Base-by-base conservation (phyloP, 2,329 filamentous ascomycete species). In the Mycogone perniciosa region DNA sequence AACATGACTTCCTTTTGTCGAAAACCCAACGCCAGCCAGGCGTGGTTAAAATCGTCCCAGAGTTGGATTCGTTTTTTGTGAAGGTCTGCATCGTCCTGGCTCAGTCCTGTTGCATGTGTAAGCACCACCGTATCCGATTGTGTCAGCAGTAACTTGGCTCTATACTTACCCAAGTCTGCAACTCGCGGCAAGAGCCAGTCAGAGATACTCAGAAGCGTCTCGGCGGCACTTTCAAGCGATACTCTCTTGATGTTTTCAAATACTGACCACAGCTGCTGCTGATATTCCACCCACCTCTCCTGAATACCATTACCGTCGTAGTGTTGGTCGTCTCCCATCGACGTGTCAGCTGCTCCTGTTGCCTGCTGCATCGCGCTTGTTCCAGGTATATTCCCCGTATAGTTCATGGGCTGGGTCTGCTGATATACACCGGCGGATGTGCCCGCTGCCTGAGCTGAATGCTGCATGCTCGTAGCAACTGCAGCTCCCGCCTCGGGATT, bases 31-130 rank as follows among this genome's bases (percentile, higher is more conserved):
- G 85, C 80, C 35, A 96, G 78, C 92, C 92, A 97, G 53, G 88
- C 90, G 52, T 89, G 80, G 68, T 99, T 97, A 72, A 97, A 96
- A 59, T 96, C 87, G 61, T 87, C 84, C 93, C 93, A 99, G 6
- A 97, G 73, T 63, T 85, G 85, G 57, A 96, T 79, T 50, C 90
- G 84, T 59, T 93, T 85, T 50, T 77, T 72, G 63, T 93, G 84
- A 50, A 89, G 78, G 48, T 77, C 76, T 63, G 87, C 82, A 66
- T 96, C 86, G 71, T 97, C 91, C 62, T 85, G 82, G 58, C 87
- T 85, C 61, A 97, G 82, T 52, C 89, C 90, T 96, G 70, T 26
- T 13, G 33, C 26, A n/a, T 10, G 8, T 38, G 26, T 57, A 54
- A 66, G 56, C 58, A 52, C 37, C 37, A 6, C 13, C 2, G 7